Conservation (phyloP, 345 rosid species). For the Pugionium dolabratum region DNA sequence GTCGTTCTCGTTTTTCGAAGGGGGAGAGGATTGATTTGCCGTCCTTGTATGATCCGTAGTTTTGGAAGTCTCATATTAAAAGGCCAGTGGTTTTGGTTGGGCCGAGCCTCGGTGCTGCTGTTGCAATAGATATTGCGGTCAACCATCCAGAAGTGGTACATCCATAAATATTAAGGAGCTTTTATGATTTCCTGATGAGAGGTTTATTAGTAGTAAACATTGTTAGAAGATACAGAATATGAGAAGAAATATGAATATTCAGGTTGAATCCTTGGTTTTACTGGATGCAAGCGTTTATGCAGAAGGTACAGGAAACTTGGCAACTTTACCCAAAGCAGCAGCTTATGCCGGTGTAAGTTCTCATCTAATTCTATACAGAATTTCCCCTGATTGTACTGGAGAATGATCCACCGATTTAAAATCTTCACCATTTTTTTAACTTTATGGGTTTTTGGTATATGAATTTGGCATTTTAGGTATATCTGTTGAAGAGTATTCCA, state of each 20-base stretch:
- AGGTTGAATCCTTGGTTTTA: conserved; percentile 80
- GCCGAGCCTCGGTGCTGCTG: conserved; percentile 96
- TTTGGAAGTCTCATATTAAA: conserved; percentile 80
- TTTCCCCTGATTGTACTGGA: too few relatives aligned
- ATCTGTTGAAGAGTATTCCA: conserved; percentile 72
- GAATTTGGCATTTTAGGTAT: conserved; percentile 49
- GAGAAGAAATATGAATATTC: conserved; percentile 22
- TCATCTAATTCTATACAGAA: too few relatives aligned
- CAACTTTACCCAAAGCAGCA: conserved; percentile 62
- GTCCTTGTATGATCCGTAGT: conserved; percentile 43
- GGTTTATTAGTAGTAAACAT: too few relatives aligned
- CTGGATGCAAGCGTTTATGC: conserved; percentile 90
- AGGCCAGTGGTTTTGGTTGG: conserved; percentile 85
- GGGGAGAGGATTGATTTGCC: not conserved
- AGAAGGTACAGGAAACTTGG: conserved; percentile 86
- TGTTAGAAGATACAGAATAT: conserved; percentile 10
- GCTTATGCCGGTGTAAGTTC: conserved; percentile 85
- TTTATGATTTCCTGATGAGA: conserved; percentile 9
- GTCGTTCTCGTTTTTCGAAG: not conserved
- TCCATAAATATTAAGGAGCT: conserved; percentile 17
- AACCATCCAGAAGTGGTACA: conserved; percentile 86
- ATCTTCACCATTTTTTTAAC: too few relatives aligned
- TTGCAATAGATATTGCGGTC: conserved; percentile 78
- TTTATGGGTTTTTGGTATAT: not conserved
- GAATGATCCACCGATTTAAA: too few relatives aligned